Conservation (phyloP, 2,329 filamentous ascomycete species). For the Cladosporium sp. region DNA sequence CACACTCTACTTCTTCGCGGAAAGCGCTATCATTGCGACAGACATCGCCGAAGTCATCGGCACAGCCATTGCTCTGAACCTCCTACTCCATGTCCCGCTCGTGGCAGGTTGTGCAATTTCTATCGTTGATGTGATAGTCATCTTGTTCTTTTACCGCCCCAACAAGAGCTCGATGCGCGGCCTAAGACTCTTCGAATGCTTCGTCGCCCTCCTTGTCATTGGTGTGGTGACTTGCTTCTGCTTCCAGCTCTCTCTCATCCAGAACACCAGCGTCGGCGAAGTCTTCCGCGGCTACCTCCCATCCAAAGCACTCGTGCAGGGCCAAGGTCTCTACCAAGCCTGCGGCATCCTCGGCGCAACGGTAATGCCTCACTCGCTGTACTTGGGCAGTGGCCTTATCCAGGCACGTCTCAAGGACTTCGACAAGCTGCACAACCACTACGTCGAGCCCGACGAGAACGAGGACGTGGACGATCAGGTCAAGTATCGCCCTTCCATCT, state of each 20-base stretch:
- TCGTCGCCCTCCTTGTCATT: slow-evolving; percentile 61
- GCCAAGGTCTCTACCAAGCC: slow-evolving; percentile 61
- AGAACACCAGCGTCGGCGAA: slow-evolving; percentile 51
- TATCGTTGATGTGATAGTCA: slow-evolving; percentile 64
- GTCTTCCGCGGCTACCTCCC: slow-evolving; percentile 65
- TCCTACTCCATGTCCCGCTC: slow-evolving; percentile 60
- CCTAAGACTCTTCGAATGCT: slow-evolving; percentile 60
- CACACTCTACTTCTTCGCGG: slow-evolving; percentile 51
- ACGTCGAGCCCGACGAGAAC: slow-evolving; percentile 20
- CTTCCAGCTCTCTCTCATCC: slow-evolving; percentile 62
- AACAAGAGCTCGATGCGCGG: slow-evolving; percentile 54
- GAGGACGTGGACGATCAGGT: slow-evolving; percentile 27
- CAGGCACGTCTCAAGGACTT: slow-evolving; percentile 64
- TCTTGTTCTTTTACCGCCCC: slow-evolving; percentile 63
- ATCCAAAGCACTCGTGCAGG: slow-evolving; percentile 55
- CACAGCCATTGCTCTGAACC: slow-evolving; percentile 65
- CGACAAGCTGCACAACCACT: slow-evolving; percentile 54
- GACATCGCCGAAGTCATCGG: slow-evolving; percentile 64
- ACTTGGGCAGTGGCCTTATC: slow-evolving; percentile 65
- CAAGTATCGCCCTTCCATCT: slow-evolving; percentile 37
- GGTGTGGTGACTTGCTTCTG: slow-evolving; percentile 68
- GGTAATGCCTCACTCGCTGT: slow-evolving; percentile 67
- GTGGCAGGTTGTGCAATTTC: slow-evolving; percentile 66
- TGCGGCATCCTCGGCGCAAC: slow-evolving; percentile 76
- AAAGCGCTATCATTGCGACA: slow-evolving; percentile 55